A percentile compares a stretch with the other conserved stretches of the same genome.
Conservation (phyloP, 2,329 filamentous ascomycete species). For the Lithohypha guttulata region DNA sequence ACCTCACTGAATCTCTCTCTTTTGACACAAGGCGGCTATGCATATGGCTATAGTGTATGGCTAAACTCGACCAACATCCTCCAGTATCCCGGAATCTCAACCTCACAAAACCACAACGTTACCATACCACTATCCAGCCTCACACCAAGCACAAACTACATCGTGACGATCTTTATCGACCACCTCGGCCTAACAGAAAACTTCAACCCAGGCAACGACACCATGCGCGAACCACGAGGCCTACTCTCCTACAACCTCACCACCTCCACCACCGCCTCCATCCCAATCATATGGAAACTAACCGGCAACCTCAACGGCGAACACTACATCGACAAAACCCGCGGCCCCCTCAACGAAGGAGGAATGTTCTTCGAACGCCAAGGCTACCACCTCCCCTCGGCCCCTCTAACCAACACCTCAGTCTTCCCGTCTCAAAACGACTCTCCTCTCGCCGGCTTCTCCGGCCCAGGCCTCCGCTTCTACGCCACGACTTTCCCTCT, state of each 20-base stretch:
- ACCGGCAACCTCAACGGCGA: constrained; percentile 50
- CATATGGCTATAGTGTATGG: constrained; percentile 58
- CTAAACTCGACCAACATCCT: constrained; percentile 53
- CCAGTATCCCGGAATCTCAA: constrained; percentile 50
- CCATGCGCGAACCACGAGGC: constrained; percentile 52
- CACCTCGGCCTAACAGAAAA: constrained; percentile 63
- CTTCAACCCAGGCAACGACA: constrained; percentile 47
- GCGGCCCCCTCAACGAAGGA: constrained; percentile 49
- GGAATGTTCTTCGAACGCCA: constrained; percentile 45
- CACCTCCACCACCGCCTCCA: constrained; percentile 23
- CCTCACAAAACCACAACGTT: constrained; percentile 39
- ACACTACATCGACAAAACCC: constrained; percentile 40
- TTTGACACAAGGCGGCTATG: constrained; percentile 54
- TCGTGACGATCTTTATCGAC: constrained; percentile 61
- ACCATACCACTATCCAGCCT: constrained; percentile 48
- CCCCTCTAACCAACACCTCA: constrained; percentile 31
- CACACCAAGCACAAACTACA: constrained; percentile 41
- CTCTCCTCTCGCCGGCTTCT: constrained; percentile 28
- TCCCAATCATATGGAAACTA: constrained; percentile 41
- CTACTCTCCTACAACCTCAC: constrained; percentile 38
- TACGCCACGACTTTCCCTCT: constrained; percentile 43
- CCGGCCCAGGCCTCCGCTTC: constrained; percentile 40
- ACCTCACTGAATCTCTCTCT: constrained; percentile 46
- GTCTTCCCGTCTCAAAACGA: constrained; percentile 2
- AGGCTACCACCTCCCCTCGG: constrained; percentile 45